Percentiles rank a stretch among this genome's conserved stretches.
Conservation (phyloP, 805 yeast genomes). For the Wickerhamomyces rabaulensis region DNA sequence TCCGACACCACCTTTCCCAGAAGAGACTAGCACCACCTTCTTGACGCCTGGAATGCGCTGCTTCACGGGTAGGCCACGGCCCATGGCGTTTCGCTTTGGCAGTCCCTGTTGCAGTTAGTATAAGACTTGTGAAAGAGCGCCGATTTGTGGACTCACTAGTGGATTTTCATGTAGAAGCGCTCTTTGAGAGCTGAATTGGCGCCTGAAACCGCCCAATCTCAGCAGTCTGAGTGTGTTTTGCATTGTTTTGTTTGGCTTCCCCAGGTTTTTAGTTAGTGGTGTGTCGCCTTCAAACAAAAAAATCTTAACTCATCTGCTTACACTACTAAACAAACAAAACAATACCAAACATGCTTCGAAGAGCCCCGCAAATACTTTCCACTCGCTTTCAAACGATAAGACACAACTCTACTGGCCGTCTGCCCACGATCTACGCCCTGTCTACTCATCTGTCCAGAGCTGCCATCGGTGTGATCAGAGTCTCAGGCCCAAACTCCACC, state of each 20-base stretch:
- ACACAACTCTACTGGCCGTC: background rate
- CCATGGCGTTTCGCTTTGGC: constrained; percentile 24
- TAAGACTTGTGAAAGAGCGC: background rate
- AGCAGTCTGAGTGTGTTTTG: background rate
- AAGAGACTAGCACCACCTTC: constrained; percentile 61
- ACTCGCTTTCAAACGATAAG: background rate
- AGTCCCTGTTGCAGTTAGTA: constrained; percentile 14
- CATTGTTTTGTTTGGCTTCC: background rate
- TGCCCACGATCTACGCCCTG: constrained; percentile 82
- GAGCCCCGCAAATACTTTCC: too few species aligned
- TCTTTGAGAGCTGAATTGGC: background rate
- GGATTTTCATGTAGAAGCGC: constrained; percentile 41
- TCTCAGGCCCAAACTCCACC: constrained; percentile 68
- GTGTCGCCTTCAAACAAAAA: too few species aligned
- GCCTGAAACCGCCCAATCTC: background rate
- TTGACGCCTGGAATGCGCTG: constrained; percentile 55
- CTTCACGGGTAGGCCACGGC: constrained; percentile 51
- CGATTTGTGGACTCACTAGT: constrained; percentile 35
- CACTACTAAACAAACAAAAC: too few species aligned
- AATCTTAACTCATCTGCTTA: background rate
- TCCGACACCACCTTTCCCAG: constrained; percentile 85
- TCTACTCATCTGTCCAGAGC: constrained; percentile 80
- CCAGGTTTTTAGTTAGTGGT: too few species aligned
- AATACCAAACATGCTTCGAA: too few species aligned
- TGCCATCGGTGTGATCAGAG: constrained; percentile 81